Conservation (phyloP, 768 basidiomycete genomes). For the Mycena haematopus region DNA sequence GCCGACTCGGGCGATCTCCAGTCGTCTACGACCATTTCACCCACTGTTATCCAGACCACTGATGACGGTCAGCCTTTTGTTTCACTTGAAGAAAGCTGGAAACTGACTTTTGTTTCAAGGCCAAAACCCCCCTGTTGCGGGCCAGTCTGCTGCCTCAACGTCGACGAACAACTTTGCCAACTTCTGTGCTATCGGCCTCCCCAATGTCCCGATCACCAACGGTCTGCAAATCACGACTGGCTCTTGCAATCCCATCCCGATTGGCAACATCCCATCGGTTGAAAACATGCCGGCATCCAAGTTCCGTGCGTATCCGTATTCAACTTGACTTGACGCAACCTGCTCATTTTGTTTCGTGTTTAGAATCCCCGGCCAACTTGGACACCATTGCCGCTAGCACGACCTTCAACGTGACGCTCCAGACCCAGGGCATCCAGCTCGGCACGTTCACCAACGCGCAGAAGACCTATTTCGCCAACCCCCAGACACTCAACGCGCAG, state of each 20-base stretch:
- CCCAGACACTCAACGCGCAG: constrained; percentile 51
- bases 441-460: constrained; percentile 61
- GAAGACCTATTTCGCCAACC: constrained; percentile 55
- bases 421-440: constrained; percentile 44
- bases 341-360: too few species aligned
- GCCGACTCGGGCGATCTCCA: background rate
- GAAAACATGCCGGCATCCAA: constrained; percentile 55
- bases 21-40: background rate
- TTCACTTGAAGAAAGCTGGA: background rate
- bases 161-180: constrained; percentile 73
- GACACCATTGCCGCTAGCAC: constrained; percentile 47
- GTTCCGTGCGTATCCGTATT: constrained; percentile 37
- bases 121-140: constrained; percentile 49
- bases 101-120: constrained; percentile 51
- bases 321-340: background rate
- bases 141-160: constrained; percentile 45
- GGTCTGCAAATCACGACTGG: constrained; percentile 52
- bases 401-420: constrained; percentile 50
- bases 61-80: background rate
- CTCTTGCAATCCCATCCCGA: constrained; percentile 61
- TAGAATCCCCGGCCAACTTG: constrained; percentile 42
- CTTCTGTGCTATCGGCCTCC: constrained; percentile 48
- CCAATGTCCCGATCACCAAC: constrained; percentile 56
- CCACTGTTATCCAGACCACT: constrained; percentile 17
- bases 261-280: constrained; percentile 53